A percentile compares a stretch with the other conserved stretches of the same genome.
Evolutionary conservation across 805 yeast genomes (phyloP).

Genomic region (Candida stauntonica): DNA sequence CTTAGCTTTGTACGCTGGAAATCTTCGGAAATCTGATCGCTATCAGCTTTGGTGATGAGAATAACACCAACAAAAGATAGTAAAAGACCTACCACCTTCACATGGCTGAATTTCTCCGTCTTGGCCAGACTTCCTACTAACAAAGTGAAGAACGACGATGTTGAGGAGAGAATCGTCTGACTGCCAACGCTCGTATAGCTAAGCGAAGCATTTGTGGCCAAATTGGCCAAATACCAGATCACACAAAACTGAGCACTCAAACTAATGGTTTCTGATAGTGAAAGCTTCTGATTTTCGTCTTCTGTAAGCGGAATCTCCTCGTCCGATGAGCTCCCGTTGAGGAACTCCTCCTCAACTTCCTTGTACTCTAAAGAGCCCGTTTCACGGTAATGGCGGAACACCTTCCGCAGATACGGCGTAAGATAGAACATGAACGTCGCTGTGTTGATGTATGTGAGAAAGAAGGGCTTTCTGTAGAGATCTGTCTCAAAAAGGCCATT

Average conservation of each 20-base stretch:
- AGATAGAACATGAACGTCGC: conserved; percentile 78
- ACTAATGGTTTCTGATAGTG: conserved; percentile 59
- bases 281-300: conserved; percentile 27
- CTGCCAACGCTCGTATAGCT: conserved; percentile 90
- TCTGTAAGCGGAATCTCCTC: conserved; percentile 27
- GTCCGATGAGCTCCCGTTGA: conserved; percentile 17
- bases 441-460: conserved; percentile 89
- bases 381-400: conserved; percentile 24
- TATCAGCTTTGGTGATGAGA: conserved; percentile 69
- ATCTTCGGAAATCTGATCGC: conserved; percentile 19
- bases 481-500: conserved; percentile 69
- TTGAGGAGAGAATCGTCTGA: conserved; percentile 88
- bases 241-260: conserved; percentile 79
- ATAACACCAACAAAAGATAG: conserved; percentile 76
- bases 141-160: conserved; percentile 90
- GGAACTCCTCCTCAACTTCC: conserved; percentile 22
- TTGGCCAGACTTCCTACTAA: conserved; percentile 69
- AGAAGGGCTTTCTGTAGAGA: conserved; percentile 80
- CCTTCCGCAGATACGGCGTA: conserved; percentile 45
- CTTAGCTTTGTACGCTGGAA: conserved; percentile 26
- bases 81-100: conserved; percentile 65
- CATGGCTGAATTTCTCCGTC: conserved; percentile 61
- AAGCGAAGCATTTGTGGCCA: conserved; percentile 82
- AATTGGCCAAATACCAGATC: conserved; percentile 87
- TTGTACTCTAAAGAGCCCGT: conserved; percentile 27